These are phyloP conservation scores for Lenzites betulinus DNA, from an alignment of 768 basidiomycete species.

Conservation along the genomic window DNA sequence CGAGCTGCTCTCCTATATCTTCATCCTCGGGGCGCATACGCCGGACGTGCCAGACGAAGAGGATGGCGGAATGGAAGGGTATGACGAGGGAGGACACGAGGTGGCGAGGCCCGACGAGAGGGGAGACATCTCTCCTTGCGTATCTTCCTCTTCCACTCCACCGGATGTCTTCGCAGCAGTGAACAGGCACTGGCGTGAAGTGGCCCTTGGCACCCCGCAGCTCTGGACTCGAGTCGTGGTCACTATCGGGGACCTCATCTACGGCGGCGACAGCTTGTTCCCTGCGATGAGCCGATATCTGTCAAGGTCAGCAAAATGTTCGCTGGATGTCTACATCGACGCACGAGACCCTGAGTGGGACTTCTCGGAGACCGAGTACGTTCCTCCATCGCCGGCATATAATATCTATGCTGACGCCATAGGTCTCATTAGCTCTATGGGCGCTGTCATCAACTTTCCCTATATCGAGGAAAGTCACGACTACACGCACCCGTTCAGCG, in stretches of 20 bases:
- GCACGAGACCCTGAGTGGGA: conserved; percentile 62
- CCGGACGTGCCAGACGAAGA: conserved; percentile 24
- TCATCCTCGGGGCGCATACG: conserved; percentile 47
- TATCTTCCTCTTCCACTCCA: conserved; percentile 30
- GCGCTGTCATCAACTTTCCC: conserved; percentile 11
- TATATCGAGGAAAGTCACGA: conserved; percentile 16
- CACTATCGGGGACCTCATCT: conserved; percentile 32
- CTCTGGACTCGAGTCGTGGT: conserved; percentile 61
- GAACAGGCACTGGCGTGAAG: conserved; percentile 51
- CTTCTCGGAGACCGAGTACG: conserved; percentile 52
- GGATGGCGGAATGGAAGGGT: conserved; percentile 5
- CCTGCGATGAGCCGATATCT: conserved; percentile 34
- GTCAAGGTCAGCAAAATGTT: conserved; percentile 48
- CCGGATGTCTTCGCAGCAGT: conserved; percentile 53
- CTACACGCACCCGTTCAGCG: conserved; percentile 22
- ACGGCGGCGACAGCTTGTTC: neutral
- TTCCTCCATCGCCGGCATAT: neutral
- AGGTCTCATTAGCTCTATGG: conserved; percentile 3
- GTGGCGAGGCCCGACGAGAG: neutral
- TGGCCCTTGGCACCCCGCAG: conserved; percentile 49
- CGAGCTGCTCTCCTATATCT: conserved; percentile 60
- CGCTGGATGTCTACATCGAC: conserved; percentile 59
- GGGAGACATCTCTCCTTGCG: conserved; percentile 15
- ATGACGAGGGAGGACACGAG: neutral
- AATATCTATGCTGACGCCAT: neutral